Base-by-base conservation (phyloP, 768 basidiomycete genomes). In the Leccinum aurantiacum region DNA sequence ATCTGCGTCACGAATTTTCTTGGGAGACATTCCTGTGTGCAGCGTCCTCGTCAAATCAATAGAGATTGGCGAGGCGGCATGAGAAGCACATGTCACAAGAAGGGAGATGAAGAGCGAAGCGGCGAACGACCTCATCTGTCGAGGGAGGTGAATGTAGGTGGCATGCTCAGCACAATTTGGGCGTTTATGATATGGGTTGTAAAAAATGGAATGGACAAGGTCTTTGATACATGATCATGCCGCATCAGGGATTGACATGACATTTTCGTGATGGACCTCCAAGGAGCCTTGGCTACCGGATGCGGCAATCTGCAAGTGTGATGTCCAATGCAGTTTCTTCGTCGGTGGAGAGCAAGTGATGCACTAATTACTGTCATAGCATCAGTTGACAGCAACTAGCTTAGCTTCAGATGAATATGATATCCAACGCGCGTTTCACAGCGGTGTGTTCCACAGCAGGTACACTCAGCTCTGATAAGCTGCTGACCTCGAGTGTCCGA, bases 1-100 rank as follows among this genome's bases (percentile, higher is more conserved):
- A 53, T 61, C 60, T 15, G 66, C 60, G 15, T 67, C 59, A 13
- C 63, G 50, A 19, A 58, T 60, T 10, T 63, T 57, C 27, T 63
- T 63, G 53, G 63, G 66, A 50, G 63, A 9, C 17, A 6, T 15
- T 27, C 49, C 49, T 8, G 47, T 47, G 24, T 15, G 44, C 31
- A 52, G 35, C 31, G 63, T 10, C 53, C 58, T 69, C 4, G 46
- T 60, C 51, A 72, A 31, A 1, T 61, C 53, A 2, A 56, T 33
- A 19, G 37, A 60, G 46, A 56, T 19, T 17, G 31, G 53, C 4
- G 56, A 37, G 4, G 57, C 56, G 5, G 66, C 61, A 38, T 44
- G 44, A 44, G 58, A 64, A 14, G 25, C 53, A 50, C 48, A 60
- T 2, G 54, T 48, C n/a, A 59, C 57, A 29, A 70, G 44, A 8